A percentile compares a stretch with the other conserved stretches of the same genome.
These are phyloP conservation scores for Xylaria sp. DNA, from an alignment of 2,329 filamentous ascomycete genomes.

Conservation along the genomic window DNA sequence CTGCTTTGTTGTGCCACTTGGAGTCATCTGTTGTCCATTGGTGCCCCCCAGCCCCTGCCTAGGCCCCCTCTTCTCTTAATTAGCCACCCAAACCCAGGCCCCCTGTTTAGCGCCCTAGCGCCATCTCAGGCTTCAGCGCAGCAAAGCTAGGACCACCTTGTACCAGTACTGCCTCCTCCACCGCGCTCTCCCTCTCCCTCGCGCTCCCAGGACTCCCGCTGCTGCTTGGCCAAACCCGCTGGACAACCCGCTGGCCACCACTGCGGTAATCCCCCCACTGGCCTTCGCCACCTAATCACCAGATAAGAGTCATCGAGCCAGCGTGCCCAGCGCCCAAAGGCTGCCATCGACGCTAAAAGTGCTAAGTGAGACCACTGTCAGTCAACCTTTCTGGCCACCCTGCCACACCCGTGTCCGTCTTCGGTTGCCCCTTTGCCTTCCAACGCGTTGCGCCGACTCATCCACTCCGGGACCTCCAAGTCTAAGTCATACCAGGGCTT, in stretches of 20 bases:
- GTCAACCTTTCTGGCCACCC: conserved; percentile 44
- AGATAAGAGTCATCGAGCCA: conserved; percentile 51
- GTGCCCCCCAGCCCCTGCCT: conserved; percentile 41
- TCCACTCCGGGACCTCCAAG: conserved; percentile 31
- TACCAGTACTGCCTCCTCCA: conserved; percentile 37
- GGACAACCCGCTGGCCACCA: conserved; percentile 28
- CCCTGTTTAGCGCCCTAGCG: conserved; percentile 31
- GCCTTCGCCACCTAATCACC: conserved; percentile 51
- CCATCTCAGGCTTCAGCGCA: conserved; percentile 37
- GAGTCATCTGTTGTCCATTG: conserved; percentile 41
- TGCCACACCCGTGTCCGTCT: conserved; percentile 41
- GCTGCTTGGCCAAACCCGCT: background rate
- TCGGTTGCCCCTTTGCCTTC: conserved; percentile 42
- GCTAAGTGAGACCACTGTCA: conserved; percentile 36
- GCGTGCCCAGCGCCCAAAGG: conserved; percentile 42
- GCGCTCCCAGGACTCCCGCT: conserved; percentile 26
- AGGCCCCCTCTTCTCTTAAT: conserved; percentile 35
- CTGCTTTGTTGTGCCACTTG: conserved; percentile 41
- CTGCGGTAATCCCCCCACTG: conserved; percentile 46
- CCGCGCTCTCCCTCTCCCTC: conserved; percentile 20
- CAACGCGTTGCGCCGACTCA: conserved; percentile 42
- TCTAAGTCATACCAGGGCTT: conserved; percentile 35
- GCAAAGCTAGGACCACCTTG: conserved; percentile 40
- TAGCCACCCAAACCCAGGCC: conserved; percentile 37
- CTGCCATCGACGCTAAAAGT: conserved; percentile 41